A percentile compares a stretch with the other conserved stretches of the same genome.
These are phyloP conservation scores for Dothistroma pini DNA, from an alignment of 2,329 filamentous ascomycete species.

Conservation along the genomic window DNA sequence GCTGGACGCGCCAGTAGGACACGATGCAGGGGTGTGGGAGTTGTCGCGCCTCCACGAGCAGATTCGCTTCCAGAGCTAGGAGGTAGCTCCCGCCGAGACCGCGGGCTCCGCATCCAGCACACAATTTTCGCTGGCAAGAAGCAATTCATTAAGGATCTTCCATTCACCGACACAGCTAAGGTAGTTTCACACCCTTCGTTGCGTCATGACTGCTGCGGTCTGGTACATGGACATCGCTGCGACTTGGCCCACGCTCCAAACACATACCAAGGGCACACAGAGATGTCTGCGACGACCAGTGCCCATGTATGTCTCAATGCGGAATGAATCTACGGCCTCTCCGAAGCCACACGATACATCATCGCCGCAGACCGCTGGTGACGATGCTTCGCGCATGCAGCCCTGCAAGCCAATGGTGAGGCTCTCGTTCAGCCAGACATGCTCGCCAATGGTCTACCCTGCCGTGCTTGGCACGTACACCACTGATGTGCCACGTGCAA, in stretches of 20 bases:
- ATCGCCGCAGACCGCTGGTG: neutral
- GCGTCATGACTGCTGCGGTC: neutral
- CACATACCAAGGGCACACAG: neutral
- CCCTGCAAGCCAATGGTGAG: neutral
- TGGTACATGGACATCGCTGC: neutral
- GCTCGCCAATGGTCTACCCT: neutral
- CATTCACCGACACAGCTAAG: neutral
- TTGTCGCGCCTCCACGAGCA: neutral
- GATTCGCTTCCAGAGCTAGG: neutral
- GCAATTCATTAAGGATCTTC: neutral
- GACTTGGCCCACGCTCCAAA: neutral
- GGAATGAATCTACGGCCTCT: constrained; percentile 4
- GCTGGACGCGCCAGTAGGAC: neutral
- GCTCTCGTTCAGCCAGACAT: neutral
- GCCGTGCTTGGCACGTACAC: neutral
- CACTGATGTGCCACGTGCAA: neutral
- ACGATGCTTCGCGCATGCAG: neutral
- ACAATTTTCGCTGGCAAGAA: neutral
- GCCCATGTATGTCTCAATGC: neutral
- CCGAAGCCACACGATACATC: neutral
- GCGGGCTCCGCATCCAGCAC: neutral
- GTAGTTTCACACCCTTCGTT: neutral
- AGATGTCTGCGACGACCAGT: neutral
- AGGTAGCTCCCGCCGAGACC: neutral
- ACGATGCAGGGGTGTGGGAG: neutral